A percentile compares a stretch with the other conserved stretches of the same genome.
Conservation (phyloP, 2,329 filamentous ascomycete species). For the Fusarium vanettenii region DNA sequence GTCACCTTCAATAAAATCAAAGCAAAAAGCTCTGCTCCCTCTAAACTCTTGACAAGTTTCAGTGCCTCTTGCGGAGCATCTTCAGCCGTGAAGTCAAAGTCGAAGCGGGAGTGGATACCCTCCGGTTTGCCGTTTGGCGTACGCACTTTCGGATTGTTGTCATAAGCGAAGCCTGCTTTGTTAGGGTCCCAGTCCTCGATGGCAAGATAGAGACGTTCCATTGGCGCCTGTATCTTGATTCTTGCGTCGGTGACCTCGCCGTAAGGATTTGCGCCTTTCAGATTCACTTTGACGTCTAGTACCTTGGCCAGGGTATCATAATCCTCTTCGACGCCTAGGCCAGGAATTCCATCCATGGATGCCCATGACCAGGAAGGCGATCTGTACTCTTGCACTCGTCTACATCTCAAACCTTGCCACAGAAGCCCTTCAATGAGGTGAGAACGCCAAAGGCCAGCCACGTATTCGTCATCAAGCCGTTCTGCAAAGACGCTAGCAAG, state of each 20-base stretch:
- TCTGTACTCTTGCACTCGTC: not conserved
- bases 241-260: not conserved
- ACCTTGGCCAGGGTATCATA: not conserved
- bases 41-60: not conserved
- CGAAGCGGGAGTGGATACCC: not conserved
- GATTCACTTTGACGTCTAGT: not conserved
- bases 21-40: not conserved
- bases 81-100: not conserved
- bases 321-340: not conserved
- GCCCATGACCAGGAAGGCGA: not conserved
- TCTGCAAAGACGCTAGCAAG: not conserved
- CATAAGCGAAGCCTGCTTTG: not conserved
- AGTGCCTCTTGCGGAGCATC: not conserved
- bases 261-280: not conserved
- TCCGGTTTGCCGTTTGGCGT: not conserved
- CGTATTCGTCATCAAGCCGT: not conserved
- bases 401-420: not conserved
- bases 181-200: not conserved
- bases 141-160: not conserved
- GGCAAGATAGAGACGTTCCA: not conserved
- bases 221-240: not conserved
- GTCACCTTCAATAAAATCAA: not conserved
- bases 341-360: not conserved
- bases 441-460: not conserved
- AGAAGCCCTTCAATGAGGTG: not conserved